Base-by-base conservation (phyloP, 768 basidiomycete species). In the Infundibulicybe gibba region DNA sequence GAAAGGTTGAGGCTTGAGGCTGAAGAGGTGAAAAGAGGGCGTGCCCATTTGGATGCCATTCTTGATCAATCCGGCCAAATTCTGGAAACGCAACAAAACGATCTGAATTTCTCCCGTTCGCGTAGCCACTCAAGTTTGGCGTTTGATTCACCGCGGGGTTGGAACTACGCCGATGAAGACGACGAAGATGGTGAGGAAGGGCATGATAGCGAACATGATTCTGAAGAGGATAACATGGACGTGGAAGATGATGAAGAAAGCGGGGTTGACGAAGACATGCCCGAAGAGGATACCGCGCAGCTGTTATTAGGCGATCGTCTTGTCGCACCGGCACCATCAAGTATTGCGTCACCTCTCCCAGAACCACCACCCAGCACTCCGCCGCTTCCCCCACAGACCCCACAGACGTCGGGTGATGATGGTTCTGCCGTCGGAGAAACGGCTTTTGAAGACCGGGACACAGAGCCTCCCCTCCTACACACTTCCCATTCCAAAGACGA, bases 41-140 rank as follows among this genome's bases (percentile, higher is more conserved):
- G 86, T 50, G 82, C 85, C 52, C 94, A 97, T 65, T 75, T 97
- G 16, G 89, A 94, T 61, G 90, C 87, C 3, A 90, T 97, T 52
- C 71, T 97, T 40, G 81, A 92, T 64, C 87, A 94, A 57, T 94
- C 91, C 32, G 89, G 89, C 0, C 83, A 87, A 41, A 81, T 95
- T 47, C 68, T 97, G 49, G 85, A 88, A 57, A 87, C 90, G 1
- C 94, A 95, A 57, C 83, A 87, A 40, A 73, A 77, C 1, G 87
- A 89, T 55, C 65, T 93, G 39, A 78, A 75, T 41, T 44, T 64
- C n/a, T 69, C 66, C 25, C 57, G 66, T 14, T 72, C 74, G 14
- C 68, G 72, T 19, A 90, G 84, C 54, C 76, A 81, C 13, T 84
- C 84, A 2, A 75, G 70, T 37, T 84, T 79, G 32, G 56, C 70